Evolutionary conservation across 1,284 basidiomycete genomes (phyloP).

Genomic region (Boletus sp.): DNA sequence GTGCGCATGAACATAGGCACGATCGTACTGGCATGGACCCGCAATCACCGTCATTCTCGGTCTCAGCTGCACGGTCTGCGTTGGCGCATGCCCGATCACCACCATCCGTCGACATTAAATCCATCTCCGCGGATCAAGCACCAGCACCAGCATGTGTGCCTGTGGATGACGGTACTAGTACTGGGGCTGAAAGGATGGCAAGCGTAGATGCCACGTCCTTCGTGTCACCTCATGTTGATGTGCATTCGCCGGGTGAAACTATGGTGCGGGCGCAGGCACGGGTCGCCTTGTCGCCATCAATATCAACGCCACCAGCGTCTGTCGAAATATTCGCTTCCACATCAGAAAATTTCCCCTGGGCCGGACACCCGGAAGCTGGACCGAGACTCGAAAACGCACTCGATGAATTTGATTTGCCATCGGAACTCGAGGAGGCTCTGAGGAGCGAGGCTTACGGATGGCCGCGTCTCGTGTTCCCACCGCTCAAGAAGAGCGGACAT

Average conservation of each 20-base stretch:
- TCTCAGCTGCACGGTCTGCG: constrained; percentile 14
- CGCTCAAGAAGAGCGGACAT: constrained; percentile 92
- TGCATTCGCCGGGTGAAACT: constrained; percentile 19
- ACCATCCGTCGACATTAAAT: constrained; percentile 24
- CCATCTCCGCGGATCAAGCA: constrained; percentile 37
- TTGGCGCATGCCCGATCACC: constrained; percentile 21
- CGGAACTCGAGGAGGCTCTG: constrained; percentile 52
- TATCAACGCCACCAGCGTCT: constrained; percentile 25
- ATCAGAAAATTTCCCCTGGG: constrained; percentile 7
- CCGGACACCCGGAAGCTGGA: constrained; percentile 5
- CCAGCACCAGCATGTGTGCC: constrained; percentile 48
- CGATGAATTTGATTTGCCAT: constrained; percentile 23
- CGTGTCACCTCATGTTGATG: constrained; percentile 35
- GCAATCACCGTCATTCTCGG: constrained; percentile 34
- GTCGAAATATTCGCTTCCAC: constrained; percentile 16
- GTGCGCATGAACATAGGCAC: constrained; percentile 22
- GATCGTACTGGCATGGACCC: constrained; percentile 26
- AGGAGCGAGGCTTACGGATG: constrained; percentile 77
- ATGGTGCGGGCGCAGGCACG: constrained; percentile 21
- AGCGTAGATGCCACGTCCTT: constrained; percentile 23
- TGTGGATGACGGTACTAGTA: constrained; percentile 41
- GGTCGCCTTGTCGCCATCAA: constrained; percentile 12
- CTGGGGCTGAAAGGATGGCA: constrained; percentile 20
- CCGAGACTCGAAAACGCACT: constrained; percentile 8
- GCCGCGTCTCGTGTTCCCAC: constrained; percentile 91